These are phyloP conservation scores for Aspergillus pseudoterreus DNA, from an alignment of 2,329 filamentous ascomycete species.

Conservation along the genomic window DNA sequence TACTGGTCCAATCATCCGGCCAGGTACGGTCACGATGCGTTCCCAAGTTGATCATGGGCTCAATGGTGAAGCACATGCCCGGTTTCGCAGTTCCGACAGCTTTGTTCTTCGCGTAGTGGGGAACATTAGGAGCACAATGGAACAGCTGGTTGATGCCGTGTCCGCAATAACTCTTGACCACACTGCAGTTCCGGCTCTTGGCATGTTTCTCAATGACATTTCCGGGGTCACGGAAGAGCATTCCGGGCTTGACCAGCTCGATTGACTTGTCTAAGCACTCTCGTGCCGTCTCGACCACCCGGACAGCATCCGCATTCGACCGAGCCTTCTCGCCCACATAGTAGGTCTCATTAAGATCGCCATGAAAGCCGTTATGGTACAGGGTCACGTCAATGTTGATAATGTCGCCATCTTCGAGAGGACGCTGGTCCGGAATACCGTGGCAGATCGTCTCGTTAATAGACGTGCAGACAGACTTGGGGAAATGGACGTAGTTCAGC, in stretches of 20 bases:
- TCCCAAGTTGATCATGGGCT: constrained; percentile 95
- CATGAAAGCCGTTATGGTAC: constrained; percentile 92
- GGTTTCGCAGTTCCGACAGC: constrained; percentile 89
- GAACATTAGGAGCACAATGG: constrained; percentile 89
- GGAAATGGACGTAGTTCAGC: constrained; percentile 92
- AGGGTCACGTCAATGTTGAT: constrained; percentile 94
- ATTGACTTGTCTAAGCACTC: constrained; percentile 91
- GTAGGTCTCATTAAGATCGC: constrained; percentile 97
- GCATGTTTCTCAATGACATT: constrained; percentile 95
- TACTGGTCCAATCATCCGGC: constrained; percentile 98
- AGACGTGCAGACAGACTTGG: constrained; percentile 96
- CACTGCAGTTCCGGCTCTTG: constrained; percentile 78
- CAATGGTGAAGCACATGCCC: constrained; percentile 98
- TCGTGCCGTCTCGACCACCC: constrained; percentile 84
- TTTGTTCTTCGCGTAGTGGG: constrained; percentile 98
- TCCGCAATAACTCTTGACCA: constrained; percentile 93
- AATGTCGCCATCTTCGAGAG: constrained; percentile 88
- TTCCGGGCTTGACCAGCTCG: constrained; percentile 86
- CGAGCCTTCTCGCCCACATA: constrained; percentile 89
- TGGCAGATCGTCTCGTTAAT: constrained; percentile 98
- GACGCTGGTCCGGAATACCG: constrained; percentile 89
- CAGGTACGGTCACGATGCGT: constrained; percentile 91
- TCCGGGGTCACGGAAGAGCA: constrained; percentile 86
- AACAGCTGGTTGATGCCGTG: constrained; percentile 94
- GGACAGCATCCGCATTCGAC: constrained; percentile 78